These are phyloP conservation scores for Isatis tinctoria DNA, from an alignment of 345 rosid species.

Conservation along the genomic window DNA sequence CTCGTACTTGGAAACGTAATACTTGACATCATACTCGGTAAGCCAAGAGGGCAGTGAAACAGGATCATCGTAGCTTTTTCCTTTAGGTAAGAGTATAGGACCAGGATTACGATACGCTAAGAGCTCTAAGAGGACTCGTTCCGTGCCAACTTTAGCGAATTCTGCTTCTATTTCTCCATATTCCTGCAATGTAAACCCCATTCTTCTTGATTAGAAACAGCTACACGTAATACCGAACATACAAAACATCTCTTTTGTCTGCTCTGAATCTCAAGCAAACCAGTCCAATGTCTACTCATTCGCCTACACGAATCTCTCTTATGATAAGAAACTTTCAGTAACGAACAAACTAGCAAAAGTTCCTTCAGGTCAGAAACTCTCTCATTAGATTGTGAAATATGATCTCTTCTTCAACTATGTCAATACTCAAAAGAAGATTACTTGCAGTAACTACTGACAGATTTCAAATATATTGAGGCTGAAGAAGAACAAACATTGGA, in stretches of 20 bases:
- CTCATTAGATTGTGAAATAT: not conserved
- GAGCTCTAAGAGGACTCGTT: conserved; percentile 42
- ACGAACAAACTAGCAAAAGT: not conserved
- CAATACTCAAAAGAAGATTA: no score
- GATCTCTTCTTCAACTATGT: not conserved
- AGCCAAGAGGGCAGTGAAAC: conserved; percentile 65
- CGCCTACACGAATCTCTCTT: no score
- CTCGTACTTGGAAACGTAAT: conserved; percentile 47
- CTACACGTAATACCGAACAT: not conserved
- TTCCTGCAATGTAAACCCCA: conserved; percentile 36
- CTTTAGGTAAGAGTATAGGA: conserved; percentile 55
- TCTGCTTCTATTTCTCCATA: conserved; percentile 66
- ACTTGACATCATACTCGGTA: conserved; percentile 48
- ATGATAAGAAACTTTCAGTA: not conserved
- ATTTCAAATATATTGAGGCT: not conserved
- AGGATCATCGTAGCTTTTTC: conserved; percentile 41
- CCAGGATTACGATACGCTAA: conserved; percentile 46
- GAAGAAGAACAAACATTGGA: not conserved
- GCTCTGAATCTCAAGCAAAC: not conserved
- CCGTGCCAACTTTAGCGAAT: conserved; percentile 45
- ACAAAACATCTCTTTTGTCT: not conserved
- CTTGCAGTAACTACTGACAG: no score
- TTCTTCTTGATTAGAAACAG: not conserved
- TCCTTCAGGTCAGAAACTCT: not conserved
- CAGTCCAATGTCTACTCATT: not conserved